Conservation (phyloP, 306 rosid species). For the Sphenostylis stenocarpa region DNA sequence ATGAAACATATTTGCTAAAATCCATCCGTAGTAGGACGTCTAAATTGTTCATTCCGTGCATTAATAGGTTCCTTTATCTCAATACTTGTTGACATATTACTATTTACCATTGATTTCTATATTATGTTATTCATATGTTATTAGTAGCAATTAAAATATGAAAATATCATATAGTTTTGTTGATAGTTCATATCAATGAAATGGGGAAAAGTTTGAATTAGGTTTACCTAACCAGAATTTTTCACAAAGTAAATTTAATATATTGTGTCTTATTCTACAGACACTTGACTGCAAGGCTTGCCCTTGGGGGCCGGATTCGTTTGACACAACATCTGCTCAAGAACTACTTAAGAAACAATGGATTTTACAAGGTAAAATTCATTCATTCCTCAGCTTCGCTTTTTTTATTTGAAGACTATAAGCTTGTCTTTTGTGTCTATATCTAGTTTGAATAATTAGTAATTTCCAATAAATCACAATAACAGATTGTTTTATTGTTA, state of each 20-base stretch:
- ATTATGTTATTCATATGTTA: neutral
- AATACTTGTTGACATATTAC: too few species aligned
- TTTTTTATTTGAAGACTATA: neutral
- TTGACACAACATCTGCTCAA: constrained; percentile 73
- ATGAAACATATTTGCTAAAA: constrained; percentile 1
- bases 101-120: neutral
- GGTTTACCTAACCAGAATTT: neutral
- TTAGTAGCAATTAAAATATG: neutral
- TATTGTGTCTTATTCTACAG: constrained; percentile 43
- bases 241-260: neutral
- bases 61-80: too few species aligned
- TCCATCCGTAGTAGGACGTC: neutral
- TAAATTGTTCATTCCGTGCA: neutral
- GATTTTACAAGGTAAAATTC: constrained; percentile 77
- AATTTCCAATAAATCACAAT: neutral
- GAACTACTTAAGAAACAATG: constrained; percentile 74
- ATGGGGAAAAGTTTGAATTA: neutral
- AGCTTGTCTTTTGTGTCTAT: constrained; percentile 17
- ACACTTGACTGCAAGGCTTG: constrained; percentile 75
- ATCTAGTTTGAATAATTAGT: constrained; percentile 1
- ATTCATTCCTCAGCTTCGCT: neutral
- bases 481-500: neutral
- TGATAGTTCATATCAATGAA: neutral
- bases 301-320: constrained; percentile 82
- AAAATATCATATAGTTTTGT: neutral